Percentiles rank a stretch among this genome's conserved stretches.
Conservation (phyloP, 2,329 filamentous ascomycete species). For the Pseudogymnoascus sp. region DNA sequence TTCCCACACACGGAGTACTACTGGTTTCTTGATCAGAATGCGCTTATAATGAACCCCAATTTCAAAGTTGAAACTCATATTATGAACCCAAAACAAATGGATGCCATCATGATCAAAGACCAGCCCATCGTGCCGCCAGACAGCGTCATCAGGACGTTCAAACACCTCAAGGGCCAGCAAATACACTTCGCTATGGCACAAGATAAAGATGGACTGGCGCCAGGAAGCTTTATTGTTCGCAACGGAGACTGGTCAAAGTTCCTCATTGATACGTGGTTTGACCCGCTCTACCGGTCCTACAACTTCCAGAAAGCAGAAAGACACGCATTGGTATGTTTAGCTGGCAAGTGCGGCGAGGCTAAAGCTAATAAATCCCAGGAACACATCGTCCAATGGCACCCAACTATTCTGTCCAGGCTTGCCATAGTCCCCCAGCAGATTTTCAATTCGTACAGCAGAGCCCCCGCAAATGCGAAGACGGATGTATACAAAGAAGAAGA, state of each 20-base stretch:
- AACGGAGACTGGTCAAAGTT: conserved; percentile 88
- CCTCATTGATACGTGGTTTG: conserved; percentile 92
- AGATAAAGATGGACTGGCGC: conserved; percentile 69
- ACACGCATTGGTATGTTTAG: conserved; percentile 67
- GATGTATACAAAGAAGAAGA: conserved; percentile 69
- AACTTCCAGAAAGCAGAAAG: conserved; percentile 93
- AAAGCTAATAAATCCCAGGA: conserved; percentile 43
- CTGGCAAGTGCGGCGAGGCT: background rate
- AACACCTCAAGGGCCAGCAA: conserved; percentile 65
- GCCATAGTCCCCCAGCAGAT: conserved; percentile 79
- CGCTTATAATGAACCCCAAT: conserved; percentile 78
- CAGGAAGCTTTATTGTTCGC: conserved; percentile 68
- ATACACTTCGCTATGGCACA: conserved; percentile 79
- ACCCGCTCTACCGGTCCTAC: conserved; percentile 86
- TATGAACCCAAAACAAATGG: conserved; percentile 57
- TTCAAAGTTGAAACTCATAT: conserved; percentile 62
- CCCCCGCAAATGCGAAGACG: conserved; percentile 40
- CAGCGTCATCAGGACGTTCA: conserved; percentile 92
- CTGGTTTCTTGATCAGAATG: conserved; percentile 79
- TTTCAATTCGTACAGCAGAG: conserved; percentile 66
- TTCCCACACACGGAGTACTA: conserved; percentile 71
- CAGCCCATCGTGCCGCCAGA: conserved; percentile 84
- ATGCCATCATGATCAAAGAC: conserved; percentile 75
- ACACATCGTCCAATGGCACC: conserved; percentile 92
- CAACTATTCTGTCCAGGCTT: conserved; percentile 83